Evolutionary conservation across 208 protist genomes (phyloP).

Genomic region (Leishmania tropica): DNA sequence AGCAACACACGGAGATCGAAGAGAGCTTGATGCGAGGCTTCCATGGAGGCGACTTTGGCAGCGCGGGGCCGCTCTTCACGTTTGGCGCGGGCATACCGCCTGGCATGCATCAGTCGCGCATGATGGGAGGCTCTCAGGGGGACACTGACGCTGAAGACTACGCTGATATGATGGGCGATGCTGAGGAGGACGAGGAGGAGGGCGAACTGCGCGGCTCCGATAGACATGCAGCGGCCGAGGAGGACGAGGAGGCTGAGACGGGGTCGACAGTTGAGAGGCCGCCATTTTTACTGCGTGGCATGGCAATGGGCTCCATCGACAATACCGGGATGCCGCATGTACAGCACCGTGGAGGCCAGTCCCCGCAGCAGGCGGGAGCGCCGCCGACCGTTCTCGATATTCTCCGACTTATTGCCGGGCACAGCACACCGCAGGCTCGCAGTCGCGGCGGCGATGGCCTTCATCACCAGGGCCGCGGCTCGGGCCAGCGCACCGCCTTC

Average conservation of each 20-base stretch:
- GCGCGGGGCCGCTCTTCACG: not conserved
- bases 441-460: not conserved
- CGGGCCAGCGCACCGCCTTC: not conserved
- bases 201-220: constrained; percentile 4
- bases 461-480: constrained; percentile 4
- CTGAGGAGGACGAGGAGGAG: constrained; percentile 18
- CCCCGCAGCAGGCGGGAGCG: not conserved
- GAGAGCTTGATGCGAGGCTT: constrained; percentile 10
- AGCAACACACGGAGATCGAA: constrained; percentile 22
- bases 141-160: not conserved
- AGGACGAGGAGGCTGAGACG: constrained; percentile 17
- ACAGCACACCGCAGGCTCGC: not conserved
- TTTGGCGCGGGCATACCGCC: not conserved
- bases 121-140: not conserved
- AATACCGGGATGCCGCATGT: not conserved
- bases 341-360: not conserved
- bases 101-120: not conserved
- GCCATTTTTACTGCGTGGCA: not conserved
- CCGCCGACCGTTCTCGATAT: constrained; percentile 11
- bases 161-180: constrained; percentile 5
- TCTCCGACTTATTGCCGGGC: constrained; percentile 10
- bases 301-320: not conserved
- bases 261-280: not conserved
- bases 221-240: constrained; percentile 4
- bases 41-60: not conserved